Base-by-base conservation (phyloP, 1,284 basidiomycete genomes). In the Ceratobasidium sp. region DNA sequence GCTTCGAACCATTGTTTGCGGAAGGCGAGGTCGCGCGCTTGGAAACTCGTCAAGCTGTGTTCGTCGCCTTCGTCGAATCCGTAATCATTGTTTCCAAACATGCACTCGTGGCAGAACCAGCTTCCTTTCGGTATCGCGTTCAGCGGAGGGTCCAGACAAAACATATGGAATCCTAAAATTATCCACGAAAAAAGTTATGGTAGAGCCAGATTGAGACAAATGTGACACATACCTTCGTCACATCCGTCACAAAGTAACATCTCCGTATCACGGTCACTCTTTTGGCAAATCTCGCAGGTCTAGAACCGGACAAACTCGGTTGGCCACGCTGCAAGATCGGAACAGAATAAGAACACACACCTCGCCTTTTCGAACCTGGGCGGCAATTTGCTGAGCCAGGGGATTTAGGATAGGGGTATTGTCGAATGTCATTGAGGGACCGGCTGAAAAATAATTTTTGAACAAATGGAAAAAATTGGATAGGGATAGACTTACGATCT, bases 21-120 rank as follows among this genome's bases (percentile, higher is more conserved):
- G 86, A 99, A 99, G 78, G 94, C 94, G 38, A 90, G 87, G 82
- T 98, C 97, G 28, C 97, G 91, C 52, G 93, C 93, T 83, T 97
- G 96, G 86, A 99, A 99, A 81, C 92, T 96, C 57, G 94, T 90
- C 59, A 99, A 88, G 80, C 92, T 93, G 84, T 99, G 97, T 81
- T 98, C 97, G 84, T 99, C 94, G 74, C 98, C 98, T 83, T 99
- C 97, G 82, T 99, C 97, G 83, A 99, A 99, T 57, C 98, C 98
- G 83, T 96, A 99, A 85, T 99, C 98, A n/a, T 97, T 97, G 0
- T 96, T 98, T 40, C 92, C 93, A 61, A 97, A 91, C 20, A 99
- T 88, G 83, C 98, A 99, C 1, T 92, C 92, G 81, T 95, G 94
- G 84, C 98, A 99, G 85, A 93, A 99, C 97, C 98, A 99, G 80